phyloP scores from a whole-genome alignment of 331 rosid genomes.

The Pyrus hybrid region DNA sequence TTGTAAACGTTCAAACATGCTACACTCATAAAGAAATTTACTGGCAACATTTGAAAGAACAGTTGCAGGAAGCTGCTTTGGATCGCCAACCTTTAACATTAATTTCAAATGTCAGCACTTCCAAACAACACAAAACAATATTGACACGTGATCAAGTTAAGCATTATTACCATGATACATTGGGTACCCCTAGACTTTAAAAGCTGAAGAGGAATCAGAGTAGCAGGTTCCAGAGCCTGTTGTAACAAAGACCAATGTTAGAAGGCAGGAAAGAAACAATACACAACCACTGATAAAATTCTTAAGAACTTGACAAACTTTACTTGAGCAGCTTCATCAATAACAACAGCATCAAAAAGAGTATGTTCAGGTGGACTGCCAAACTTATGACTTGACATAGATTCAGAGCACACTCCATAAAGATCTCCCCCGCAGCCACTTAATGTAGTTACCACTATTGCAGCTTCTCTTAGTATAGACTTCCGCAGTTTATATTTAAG shows the following conservation, averaged over 20 bases:
- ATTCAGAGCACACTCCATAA: conserved; percentile 82
- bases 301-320: conserved; percentile 25
- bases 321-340: conserved; percentile 99
- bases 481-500: conserved; percentile 70
- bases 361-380: conserved; percentile 73
- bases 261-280: conserved; percentile 10
- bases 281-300: conserved; percentile 7
- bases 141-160: not conserved
- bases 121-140: conserved; percentile 6
- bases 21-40: conserved; percentile 74
- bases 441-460: conserved; percentile 81
- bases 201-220: conserved; percentile 94
- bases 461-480: conserved; percentile 87
- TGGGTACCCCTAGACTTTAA: conserved; percentile 70
- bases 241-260: conserved; percentile 16
- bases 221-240: conserved; percentile 98
- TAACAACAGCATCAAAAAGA: conserved; percentile 88
- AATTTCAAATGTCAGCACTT: conserved; percentile 31
- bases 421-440: conserved; percentile 96
- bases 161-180: conserved; percentile 75
- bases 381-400: conserved; percentile 61
- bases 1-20: conserved; percentile 98
- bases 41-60: conserved; percentile 86
- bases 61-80: conserved; percentile 99
- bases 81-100: conserved; percentile 79